Conservation (phyloP, 352 stramenopile species). For the Thraustochytrium sp. region DNA sequence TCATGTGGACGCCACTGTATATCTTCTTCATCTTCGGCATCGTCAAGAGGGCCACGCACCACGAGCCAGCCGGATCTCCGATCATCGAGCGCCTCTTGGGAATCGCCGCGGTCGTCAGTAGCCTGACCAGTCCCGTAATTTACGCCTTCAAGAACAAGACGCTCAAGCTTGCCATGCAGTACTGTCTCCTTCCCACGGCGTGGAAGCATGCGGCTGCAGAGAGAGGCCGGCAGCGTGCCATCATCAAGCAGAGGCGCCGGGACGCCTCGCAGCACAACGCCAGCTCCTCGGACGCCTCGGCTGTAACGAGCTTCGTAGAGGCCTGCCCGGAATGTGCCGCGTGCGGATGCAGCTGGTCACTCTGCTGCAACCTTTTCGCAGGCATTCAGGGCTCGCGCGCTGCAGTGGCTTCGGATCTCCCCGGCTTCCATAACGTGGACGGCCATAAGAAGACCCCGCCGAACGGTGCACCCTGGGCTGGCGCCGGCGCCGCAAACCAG, state of each 20-base stretch:
- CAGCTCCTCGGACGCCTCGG: not conserved
- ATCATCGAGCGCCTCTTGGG: constrained; percentile 17
- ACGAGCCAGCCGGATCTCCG: not conserved
- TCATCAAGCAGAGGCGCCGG: not conserved
- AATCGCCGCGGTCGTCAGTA: constrained; percentile 4
- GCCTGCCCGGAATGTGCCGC: too few relatives aligned
- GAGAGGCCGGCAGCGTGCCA: not conserved
- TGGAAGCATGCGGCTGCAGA: constrained; percentile 9
- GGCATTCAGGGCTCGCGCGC: not conserved
- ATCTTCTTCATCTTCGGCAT: constrained; percentile 10
- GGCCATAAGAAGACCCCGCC: too few relatives aligned
- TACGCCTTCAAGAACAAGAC: constrained; percentile 45
- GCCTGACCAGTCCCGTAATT: constrained; percentile 30
- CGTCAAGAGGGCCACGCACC: not conserved
- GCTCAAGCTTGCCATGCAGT: constrained; percentile 43
- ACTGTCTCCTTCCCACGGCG: not conserved
- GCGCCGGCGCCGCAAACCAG: too few relatives aligned
- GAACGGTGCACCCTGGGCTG: too few relatives aligned
- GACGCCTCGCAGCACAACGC: not conserved
- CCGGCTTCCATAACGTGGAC: too few relatives aligned
- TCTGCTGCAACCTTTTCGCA: not conserved
- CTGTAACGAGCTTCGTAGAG: too few relatives aligned
- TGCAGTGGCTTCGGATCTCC: not conserved
- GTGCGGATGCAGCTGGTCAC: too few relatives aligned
- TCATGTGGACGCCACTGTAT: constrained; percentile 40